Evolutionary conservation across 441 rosid species (phyloP).

Genomic region (Geranium incanum): DNA sequence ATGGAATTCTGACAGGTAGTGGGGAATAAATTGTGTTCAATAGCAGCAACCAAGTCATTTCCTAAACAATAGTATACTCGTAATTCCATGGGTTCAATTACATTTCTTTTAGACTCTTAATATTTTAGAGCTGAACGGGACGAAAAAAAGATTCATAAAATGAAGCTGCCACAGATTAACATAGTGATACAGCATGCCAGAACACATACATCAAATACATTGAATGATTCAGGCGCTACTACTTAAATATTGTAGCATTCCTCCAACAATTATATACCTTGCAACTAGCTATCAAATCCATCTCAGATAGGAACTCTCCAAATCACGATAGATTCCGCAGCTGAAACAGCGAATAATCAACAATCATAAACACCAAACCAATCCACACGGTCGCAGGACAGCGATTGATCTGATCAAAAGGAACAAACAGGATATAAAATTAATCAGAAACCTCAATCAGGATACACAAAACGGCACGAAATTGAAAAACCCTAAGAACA

Average conservation of each 20-base stretch:
- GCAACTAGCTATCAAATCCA: conserved; percentile 80
- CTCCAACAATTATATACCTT: conserved; percentile 37
- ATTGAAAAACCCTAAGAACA: background rate
- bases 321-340: conserved; percentile 25
- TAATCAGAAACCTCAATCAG: background rate
- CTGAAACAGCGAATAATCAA: conserved; percentile 25
- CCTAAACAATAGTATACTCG: background rate
- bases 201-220: background rate
- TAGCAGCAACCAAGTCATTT: background rate
- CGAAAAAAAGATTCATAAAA: background rate
- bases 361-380: conserved; percentile 21
- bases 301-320: conserved; percentile 23
- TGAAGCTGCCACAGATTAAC: background rate
- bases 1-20: background rate
- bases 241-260: background rate
- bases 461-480: conserved; percentile 3
- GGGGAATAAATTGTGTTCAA: background rate
- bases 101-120: background rate
- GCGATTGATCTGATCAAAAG: conserved; percentile 33
- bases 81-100: background rate
- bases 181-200: background rate
- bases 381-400: conserved; percentile 23
- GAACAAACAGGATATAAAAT: background rate
- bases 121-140: background rate
- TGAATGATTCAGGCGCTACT: background rate